Conservation (phyloP, 2,329 filamentous ascomycete species). For the Madurella mycetomatis region DNA sequence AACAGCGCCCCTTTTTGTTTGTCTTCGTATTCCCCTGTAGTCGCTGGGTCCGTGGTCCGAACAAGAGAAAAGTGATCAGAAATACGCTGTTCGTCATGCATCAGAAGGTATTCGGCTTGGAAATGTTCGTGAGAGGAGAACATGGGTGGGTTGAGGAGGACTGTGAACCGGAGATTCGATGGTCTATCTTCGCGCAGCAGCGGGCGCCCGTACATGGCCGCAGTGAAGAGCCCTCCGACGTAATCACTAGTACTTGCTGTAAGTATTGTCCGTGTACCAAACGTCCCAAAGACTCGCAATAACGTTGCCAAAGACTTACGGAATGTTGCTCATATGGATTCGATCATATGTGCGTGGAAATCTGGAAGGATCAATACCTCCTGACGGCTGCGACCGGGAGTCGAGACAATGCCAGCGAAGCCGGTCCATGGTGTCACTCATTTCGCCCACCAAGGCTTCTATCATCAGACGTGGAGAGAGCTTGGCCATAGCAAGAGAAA, state of each 20-base stretch:
- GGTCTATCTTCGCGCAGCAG: conserved; percentile 24
- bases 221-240: conserved; percentile 27
- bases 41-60: conserved; percentile 4
- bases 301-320: conserved; percentile 26
- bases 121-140: conserved; percentile 26
- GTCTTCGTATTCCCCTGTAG: no score
- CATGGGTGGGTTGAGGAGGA: conserved; percentile 27
- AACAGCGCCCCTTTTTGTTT: no score
- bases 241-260: conserved; percentile 26
- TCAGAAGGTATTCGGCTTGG: conserved; percentile 30
- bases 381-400: background rate
- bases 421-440: conserved; percentile 30
- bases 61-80: conserved; percentile 26
- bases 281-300: no score
- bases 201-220: conserved; percentile 24
- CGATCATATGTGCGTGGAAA: conserved; percentile 29
- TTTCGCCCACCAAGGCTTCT: conserved; percentile 30
- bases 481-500: no score
- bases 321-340: conserved; percentile 32
- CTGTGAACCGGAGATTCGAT: conserved; percentile 26
- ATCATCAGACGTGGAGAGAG: conserved; percentile 22
- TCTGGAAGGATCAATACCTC: conserved; percentile 16
- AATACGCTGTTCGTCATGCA: conserved; percentile 26
- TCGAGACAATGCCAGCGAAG: conserved; percentile 27
- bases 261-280: no score